Conservation (phyloP, 139 green algal species). For the Chlorella sp. region DNA sequence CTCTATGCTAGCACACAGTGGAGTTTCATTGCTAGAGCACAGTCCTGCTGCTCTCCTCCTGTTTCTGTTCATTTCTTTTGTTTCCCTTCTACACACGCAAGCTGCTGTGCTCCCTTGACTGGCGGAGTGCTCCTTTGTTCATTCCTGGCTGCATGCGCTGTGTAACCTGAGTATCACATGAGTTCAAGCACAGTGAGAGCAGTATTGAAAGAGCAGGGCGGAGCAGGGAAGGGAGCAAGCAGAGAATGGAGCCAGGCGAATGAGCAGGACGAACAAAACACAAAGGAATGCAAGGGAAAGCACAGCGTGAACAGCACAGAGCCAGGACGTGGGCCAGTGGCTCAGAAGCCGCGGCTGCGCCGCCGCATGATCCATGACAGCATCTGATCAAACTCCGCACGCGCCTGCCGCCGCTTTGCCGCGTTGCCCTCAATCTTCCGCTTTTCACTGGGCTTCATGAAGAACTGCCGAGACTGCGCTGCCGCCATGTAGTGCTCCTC, state of each 20-base stretch:
- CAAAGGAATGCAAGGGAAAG: no score
- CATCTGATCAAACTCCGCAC: conserved; percentile 47
- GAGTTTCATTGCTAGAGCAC: no score
- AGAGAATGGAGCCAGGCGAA: neutral
- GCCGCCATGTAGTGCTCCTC: conserved; percentile 22
- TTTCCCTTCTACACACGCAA: no score
- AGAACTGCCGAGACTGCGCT: conserved; percentile 6
- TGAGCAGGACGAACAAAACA: neutral
- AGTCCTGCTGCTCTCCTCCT: no score
- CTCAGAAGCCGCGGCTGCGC: conserved; percentile 31
- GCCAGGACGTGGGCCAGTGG: no score
- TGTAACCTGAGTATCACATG: no score
- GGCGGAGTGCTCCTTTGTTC: no score
- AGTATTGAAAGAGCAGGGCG: neutral
- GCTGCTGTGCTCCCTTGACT: no score
- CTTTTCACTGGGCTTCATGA: conserved; percentile 49
- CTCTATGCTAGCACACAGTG: no score
- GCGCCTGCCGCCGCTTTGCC: conserved; percentile 23
- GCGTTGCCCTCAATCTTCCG: conserved; percentile 33
- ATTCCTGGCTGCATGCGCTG: no score
- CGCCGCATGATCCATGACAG: conserved; percentile 55
- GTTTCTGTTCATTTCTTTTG: no score
- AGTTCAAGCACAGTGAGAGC: neutral
- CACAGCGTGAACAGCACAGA: no score
- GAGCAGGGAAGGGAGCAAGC: neutral